Percentiles rank a stretch among this genome's conserved stretches.
These are phyloP conservation scores for Penicillium sp. DNA, from an alignment of 2,329 filamentous ascomycete species.

Conservation along the genomic window DNA sequence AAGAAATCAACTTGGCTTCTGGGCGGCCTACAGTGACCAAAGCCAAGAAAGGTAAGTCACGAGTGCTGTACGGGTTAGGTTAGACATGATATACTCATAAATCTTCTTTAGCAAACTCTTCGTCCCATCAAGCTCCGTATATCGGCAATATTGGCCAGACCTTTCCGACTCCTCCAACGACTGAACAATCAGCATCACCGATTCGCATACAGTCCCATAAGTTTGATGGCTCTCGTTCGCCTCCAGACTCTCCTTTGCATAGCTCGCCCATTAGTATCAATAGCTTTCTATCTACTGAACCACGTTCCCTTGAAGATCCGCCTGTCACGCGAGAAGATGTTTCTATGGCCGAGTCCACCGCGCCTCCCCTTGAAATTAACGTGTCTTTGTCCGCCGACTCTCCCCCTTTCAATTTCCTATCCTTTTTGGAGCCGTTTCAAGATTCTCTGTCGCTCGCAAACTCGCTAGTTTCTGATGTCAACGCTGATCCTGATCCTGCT, in stretches of 20 bases:
- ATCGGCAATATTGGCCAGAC: not conserved
- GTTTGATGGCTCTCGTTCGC: constrained; percentile 7
- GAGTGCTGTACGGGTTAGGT: too few relatives aligned
- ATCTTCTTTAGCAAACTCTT: constrained; percentile 3
- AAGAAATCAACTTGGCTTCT: constrained; percentile 57
- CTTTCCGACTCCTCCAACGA: constrained; percentile 19
- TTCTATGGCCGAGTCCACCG: constrained; percentile 4
- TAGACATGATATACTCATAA: not conserved
- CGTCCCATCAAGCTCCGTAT: not conserved
- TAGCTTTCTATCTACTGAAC: constrained; percentile 18
- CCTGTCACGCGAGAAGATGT: not conserved
- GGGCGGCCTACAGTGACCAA: constrained; percentile 37
- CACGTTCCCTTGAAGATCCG: constrained; percentile 16
- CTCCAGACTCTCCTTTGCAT: constrained; percentile 15
- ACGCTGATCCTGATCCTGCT: not conserved
- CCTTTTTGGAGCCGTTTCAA: constrained; percentile 21
- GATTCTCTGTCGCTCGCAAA: constrained; percentile 14
- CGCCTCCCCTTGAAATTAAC: constrained; percentile 4
- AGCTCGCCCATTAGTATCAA: constrained; percentile 20
- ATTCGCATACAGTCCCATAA: constrained; percentile 6
- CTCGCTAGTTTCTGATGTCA: constrained; percentile 11
- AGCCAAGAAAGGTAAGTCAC: constrained; percentile 47
- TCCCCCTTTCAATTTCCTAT: constrained; percentile 18
- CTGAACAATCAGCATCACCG: constrained; percentile 17
- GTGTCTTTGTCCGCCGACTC: constrained; percentile 19